phyloP scores from a whole-genome alignment of 805 yeast genomes.

The Teunomyces gatunensis region DNA sequence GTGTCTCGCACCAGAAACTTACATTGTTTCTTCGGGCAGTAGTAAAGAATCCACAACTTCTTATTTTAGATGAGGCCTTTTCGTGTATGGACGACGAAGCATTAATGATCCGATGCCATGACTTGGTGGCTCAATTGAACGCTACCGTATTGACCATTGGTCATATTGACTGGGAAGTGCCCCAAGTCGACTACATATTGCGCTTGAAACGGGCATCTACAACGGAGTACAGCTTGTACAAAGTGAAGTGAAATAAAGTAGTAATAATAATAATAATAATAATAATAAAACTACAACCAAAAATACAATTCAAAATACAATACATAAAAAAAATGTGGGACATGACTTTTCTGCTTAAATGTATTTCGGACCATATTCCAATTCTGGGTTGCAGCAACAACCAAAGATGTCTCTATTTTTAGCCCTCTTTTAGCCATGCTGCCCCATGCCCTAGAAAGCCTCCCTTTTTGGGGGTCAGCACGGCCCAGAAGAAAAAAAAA shows the following conservation, averaged over 20 bases:
- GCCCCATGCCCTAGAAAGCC: no score
- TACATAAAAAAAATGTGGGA: no score
- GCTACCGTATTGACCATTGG: slow-evolving; percentile 81
- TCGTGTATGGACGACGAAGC: slow-evolving; percentile 77
- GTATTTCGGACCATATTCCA: no score
- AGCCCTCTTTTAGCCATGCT: no score
- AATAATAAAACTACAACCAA: background rate
- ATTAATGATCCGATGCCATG: slow-evolving; percentile 33
- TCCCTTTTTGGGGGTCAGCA: no score
- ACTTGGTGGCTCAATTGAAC: slow-evolving; percentile 18
- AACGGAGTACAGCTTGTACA: background rate
- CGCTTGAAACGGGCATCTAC: slow-evolving; percentile 27
- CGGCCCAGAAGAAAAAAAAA: no score
- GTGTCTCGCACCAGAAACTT: slow-evolving; percentile 75
- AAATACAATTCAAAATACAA: no score
- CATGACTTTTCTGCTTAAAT: no score
- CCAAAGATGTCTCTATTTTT: no score
- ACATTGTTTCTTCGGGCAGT: slow-evolving; percentile 74
- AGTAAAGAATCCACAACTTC: slow-evolving; percentile 70
- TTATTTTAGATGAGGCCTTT: slow-evolving; percentile 89
- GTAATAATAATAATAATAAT: background rate
- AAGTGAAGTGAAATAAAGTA: background rate
- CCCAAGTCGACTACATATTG: slow-evolving; percentile 54
- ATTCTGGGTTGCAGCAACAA: no score
- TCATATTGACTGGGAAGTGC: slow-evolving; percentile 79